Evolutionary conservation across 2,329 filamentous ascomycete species (phyloP).

Genomic region (Huntiella omanensis): DNA sequence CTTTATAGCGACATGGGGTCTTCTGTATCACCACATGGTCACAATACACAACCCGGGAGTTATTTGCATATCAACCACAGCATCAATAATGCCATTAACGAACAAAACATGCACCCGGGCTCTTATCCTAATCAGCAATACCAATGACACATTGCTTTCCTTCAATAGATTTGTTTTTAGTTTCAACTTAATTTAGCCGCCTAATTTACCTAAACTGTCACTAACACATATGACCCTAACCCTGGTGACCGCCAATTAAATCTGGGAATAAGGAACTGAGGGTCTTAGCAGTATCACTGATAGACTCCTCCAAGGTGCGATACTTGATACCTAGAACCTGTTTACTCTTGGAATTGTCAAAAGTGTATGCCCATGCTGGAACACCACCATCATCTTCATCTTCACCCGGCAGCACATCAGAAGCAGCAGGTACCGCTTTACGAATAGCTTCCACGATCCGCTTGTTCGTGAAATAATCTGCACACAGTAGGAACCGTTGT

Average conservation of each 20-base stretch:
- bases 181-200: not conserved
- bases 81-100: no score
- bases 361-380: conserved; percentile 21
- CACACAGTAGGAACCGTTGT: conserved; percentile 42
- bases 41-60: no score
- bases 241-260: no score
- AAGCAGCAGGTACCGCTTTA: conserved; percentile 15
- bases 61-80: no score
- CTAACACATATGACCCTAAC: not conserved
- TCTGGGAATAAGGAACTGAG: not conserved
- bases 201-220: not conserved
- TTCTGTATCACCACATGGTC: no score
- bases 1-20: no score
- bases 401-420: conserved; percentile 19
- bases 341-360: conserved; percentile 30
- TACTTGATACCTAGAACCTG: conserved; percentile 33
- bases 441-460: conserved; percentile 21
- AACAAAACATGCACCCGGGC: no score
- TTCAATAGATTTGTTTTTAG: not conserved
- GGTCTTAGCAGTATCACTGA: conserved; percentile 21
- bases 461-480: conserved; percentile 21
- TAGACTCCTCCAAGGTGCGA: conserved; percentile 27
- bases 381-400: conserved; percentile 19
- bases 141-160: not conserved
- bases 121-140: not conserved